Conservation (phyloP, 495 filamentous ascomycete genomes). For the Peziza echinospora region DNA sequence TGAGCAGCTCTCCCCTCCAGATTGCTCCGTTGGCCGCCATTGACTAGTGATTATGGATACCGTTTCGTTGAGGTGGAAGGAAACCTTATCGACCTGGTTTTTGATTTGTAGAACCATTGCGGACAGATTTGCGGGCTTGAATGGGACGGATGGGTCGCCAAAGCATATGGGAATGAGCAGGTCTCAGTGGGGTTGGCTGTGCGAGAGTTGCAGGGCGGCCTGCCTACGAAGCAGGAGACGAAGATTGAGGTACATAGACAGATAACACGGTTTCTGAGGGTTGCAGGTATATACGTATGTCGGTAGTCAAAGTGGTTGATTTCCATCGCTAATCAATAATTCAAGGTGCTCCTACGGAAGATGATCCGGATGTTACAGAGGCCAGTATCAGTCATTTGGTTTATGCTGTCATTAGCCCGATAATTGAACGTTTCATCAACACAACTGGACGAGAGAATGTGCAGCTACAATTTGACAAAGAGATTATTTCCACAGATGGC, state of each 20-base stretch:
- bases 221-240: not conserved
- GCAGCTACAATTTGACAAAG: too few relatives aligned
- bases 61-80: not conserved
- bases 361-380: conserved; percentile 3
- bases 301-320: too few relatives aligned
- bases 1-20: too few relatives aligned
- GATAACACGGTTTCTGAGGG: too few relatives aligned
- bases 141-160: not conserved
- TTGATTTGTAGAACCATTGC: not conserved
- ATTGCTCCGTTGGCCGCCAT: too few relatives aligned
- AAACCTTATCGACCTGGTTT: not conserved
- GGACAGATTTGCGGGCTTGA: not conserved
- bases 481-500: conserved; percentile 4
- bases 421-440: too few relatives aligned
- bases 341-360: conserved; percentile 7
- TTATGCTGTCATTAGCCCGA: not conserved
- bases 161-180: not conserved
- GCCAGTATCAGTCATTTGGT: conserved; percentile 3
- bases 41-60: too few relatives aligned
- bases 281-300: too few relatives aligned
- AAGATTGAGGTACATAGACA: too few relatives aligned
- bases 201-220: not conserved
- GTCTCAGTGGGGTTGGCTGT: not conserved
- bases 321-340: too few relatives aligned
- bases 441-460: too few relatives aligned